Percentiles rank a stretch among this genome's conserved stretches.
Evolutionary conservation across 2,329 filamentous ascomycete species (phyloP).

Genomic region (Cladosporium sphaerospermum): DNA sequence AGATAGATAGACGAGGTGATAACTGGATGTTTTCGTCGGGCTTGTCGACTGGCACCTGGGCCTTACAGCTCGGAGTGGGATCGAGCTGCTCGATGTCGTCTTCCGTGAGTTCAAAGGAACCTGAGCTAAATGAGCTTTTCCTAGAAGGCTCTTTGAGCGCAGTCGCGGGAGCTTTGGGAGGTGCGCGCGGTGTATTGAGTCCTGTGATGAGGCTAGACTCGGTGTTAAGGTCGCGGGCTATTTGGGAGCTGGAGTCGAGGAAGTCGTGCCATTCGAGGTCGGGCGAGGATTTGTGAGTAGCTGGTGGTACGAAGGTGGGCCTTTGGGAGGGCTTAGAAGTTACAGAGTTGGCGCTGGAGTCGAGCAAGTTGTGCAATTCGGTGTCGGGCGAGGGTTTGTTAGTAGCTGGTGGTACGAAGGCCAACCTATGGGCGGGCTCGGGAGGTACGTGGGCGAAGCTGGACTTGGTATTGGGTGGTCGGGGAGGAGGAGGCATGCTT

Average conservation of each 20-base stretch:
- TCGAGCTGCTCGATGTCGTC: slow-evolving; percentile 37
- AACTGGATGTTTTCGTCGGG: too few relatives aligned
- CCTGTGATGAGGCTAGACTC: slow-evolving; percentile 12
- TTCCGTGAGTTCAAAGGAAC: slow-evolving; percentile 36
- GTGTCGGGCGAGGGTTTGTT: too few relatives aligned
- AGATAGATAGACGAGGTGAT: too few relatives aligned
- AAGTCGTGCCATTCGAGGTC: slow-evolving; percentile 4
- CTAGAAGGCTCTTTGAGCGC: background rate
- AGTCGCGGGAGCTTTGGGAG: background rate
- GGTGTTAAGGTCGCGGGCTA: slow-evolving; percentile 36
- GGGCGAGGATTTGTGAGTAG: background rate
- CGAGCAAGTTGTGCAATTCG: too few relatives aligned
- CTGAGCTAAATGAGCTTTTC: slow-evolving; percentile 31
- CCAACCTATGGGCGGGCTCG: too few relatives aligned
- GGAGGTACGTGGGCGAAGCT: background rate
- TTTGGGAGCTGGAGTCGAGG: slow-evolving; percentile 40
- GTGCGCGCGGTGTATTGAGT: background rate
- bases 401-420: too few relatives aligned
- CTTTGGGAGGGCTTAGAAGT: too few relatives aligned
- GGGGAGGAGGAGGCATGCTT: slow-evolving; percentile 13
- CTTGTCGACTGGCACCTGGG: background rate
- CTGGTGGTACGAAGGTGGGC: background rate
- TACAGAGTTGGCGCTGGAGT: too few relatives aligned
- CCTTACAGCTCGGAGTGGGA: slow-evolving; percentile 5
- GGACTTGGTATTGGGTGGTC: background rate